A percentile compares a stretch with the other conserved stretches of the same genome.
These are phyloP conservation scores for Talaromyces sp. DNA, from an alignment of 2,329 filamentous ascomycete genomes.

Conservation along the genomic window DNA sequence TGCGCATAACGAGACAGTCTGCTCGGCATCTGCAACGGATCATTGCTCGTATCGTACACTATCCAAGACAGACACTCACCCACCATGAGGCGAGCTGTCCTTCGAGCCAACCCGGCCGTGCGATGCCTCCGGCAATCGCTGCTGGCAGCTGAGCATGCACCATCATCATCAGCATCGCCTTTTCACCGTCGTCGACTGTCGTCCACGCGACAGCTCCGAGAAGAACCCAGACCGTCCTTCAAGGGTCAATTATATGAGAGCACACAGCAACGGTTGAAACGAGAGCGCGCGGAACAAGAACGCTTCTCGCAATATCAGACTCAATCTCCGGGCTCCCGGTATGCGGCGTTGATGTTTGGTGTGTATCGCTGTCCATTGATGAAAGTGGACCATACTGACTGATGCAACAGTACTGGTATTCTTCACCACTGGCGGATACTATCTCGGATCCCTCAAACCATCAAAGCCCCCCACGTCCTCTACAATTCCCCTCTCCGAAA, in stretches of 20 bases:
- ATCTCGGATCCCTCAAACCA: conserved; percentile 51
- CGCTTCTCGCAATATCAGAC: conserved; percentile 46
- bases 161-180: not conserved
- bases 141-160: not conserved
- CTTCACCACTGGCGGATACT: conserved; percentile 54
- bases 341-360: conserved; percentile 38
- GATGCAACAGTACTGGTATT: conserved; percentile 47
- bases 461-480: conserved; percentile 49
- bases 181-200: conserved; percentile 5
- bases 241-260: conserved; percentile 61
- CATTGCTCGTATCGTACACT: no score
- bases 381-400: conserved; percentile 18
- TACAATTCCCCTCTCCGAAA: conserved; percentile 52
- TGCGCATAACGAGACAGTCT: not conserved
- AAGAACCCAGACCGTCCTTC: conserved; percentile 47
- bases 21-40: not conserved
- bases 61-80: not conserved
- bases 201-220: conserved; percentile 6
- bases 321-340: conserved; percentile 37
- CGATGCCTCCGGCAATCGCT: conserved; percentile 5
- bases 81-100: conserved; percentile 14
- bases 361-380: conserved; percentile 15
- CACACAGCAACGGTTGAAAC: conserved; percentile 55
- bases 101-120: conserved; percentile 4
- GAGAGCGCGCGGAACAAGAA: conserved; percentile 56